Conservation (phyloP, 306 rosid genomes). For the Biancaea sappan region DNA sequence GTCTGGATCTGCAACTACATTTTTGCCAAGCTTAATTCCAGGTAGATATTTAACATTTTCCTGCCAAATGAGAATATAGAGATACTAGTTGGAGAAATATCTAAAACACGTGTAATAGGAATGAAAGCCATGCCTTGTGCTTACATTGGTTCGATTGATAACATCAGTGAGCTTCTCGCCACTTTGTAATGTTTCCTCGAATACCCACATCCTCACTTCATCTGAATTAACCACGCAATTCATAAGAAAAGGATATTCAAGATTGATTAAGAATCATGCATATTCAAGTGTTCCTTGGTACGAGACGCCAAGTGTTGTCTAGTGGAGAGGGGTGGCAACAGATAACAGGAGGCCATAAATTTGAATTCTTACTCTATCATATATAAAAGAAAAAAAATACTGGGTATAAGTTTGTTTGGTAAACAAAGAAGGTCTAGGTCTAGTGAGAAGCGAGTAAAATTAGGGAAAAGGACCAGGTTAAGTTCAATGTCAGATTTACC, state of each 20-base stretch:
- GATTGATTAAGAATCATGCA: background rate
- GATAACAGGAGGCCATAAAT: too few species aligned
- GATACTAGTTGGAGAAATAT: conserved; percentile 4
- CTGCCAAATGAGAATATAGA: conserved; percentile 38
- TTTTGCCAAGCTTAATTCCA: conserved; percentile 83
- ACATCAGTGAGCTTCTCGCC: conserved; percentile 84
- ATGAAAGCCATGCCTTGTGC: conserved; percentile 24
- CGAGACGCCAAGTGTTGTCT: too few species aligned
- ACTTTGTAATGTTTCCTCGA: conserved; percentile 69
- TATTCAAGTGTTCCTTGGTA: background rate
- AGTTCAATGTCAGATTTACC: too few species aligned
- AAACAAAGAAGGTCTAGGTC: too few species aligned
- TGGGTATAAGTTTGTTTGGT: too few species aligned
- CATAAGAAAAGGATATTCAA: conserved; percentile 26
- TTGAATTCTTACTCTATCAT: too few species aligned
- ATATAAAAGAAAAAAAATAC: too few species aligned
- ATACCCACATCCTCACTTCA: conserved; percentile 97
- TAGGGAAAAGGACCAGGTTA: too few species aligned
- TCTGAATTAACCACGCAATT: conserved; percentile 48
- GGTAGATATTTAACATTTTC: conserved; percentile 94
- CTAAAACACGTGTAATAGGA: background rate
- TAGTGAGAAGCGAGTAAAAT: too few species aligned
- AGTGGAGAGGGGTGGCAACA: too few species aligned
- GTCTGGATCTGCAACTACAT: conserved; percentile 86
- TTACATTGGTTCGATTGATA: conserved; percentile 80